Evolutionary conservation across 1,284 basidiomycete species (phyloP), one percentile per base, ranked within the genome.

Genomic region (Kwoniella shivajii): DNA sequence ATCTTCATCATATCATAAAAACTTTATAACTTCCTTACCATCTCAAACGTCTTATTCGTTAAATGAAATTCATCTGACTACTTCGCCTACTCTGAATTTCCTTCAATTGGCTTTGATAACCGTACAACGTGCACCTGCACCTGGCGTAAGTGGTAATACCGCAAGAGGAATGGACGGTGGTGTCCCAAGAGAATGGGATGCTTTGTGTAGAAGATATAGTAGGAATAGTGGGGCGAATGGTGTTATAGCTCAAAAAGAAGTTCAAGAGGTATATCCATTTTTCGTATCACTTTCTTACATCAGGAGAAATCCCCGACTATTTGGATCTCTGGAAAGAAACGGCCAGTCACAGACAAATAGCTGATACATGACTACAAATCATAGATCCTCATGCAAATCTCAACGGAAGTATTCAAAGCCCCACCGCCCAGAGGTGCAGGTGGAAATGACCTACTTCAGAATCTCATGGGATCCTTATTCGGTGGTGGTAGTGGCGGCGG

Each of bases 391-490:
- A 84, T 83, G 11, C 83, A 83, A 20, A 79, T 94, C 54, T 78
- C 78, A 9, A 68, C 72, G 14, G 71, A 78, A 26, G 92, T 90
- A 75, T 93, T 93, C 78, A 86, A 86, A 10, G 85, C 93, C 50
- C 86, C 88, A 7, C 86, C 85, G 31, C 87, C 89, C 24, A 82
- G 86, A 38, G 79, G 79, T 20, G 50, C 55, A 44, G 85, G 86
- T 59, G 81, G 83, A 11, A 84, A 81, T n/a, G 91, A 91, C 71
- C 87, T 90, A 13, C 77, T 93, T 36, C 88, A 87, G 48, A 89
- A 89, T 48, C 87, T 94, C 82, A 80, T 93, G 74, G 89, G 89
- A 6, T 87, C 86, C 1, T 81, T 94, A 71, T 87, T 93, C 50
- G 85, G 87, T 44, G 89, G 88, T 22, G 87, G 86, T 3, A 59